Evolutionary conservation across 192 early-diverging fungal species (phyloP).

Genomic region (Diversispora epigaea): DNA sequence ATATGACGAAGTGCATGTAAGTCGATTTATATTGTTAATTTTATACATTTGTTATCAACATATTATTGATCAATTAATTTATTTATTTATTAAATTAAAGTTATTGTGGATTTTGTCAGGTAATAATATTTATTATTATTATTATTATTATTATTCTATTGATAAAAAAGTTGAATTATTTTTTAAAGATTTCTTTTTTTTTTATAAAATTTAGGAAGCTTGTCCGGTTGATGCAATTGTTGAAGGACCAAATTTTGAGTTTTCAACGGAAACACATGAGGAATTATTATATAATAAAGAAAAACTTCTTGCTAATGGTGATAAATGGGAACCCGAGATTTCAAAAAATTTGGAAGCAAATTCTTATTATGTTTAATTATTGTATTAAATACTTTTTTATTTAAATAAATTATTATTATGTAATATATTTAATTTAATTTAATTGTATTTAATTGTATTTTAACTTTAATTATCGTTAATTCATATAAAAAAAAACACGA

Average conservation of each 20-base stretch:
- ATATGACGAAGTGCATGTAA: conserved; percentile 94
- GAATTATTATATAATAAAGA: conserved; percentile 98
- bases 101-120: conserved; percentile 96
- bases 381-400: too few species aligned
- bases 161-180: too few species aligned
- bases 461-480: too few species aligned
- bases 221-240: conserved; percentile 98
- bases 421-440: too few species aligned
- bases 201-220: conserved; percentile 56
- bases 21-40: not conserved
- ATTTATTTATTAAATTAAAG: conserved; percentile 41
- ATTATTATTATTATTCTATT: not conserved
- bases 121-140: conserved; percentile 31
- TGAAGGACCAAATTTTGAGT: conserved; percentile 96
- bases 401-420: too few species aligned
- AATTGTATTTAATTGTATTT: too few species aligned
- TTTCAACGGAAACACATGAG: conserved; percentile 94
- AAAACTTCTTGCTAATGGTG: conserved; percentile 93
- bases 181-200: too few species aligned
- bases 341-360: conserved; percentile 66
- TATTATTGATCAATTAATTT: not conserved
- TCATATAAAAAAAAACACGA: too few species aligned
- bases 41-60: not conserved
- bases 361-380: conserved; percentile 28
- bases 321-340: conserved; percentile 96